These are phyloP conservation scores for Boletellus ananas DNA, from an alignment of 768 basidiomycete species.

Conservation along the genomic window DNA sequence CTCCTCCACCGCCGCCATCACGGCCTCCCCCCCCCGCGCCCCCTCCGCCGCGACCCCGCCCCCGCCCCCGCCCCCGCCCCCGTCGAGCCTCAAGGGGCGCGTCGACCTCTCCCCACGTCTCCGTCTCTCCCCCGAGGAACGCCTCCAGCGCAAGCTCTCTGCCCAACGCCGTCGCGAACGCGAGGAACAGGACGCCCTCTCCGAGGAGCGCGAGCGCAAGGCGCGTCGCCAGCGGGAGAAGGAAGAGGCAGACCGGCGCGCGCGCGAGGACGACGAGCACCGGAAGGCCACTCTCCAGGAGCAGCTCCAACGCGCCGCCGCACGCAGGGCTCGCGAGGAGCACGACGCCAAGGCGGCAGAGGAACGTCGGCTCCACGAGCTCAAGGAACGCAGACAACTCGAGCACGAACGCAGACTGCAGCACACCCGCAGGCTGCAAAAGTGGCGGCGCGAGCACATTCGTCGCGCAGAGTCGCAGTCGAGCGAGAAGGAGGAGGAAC, in stretches of 20 bases:
- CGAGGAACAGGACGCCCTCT: conserved; percentile 42
- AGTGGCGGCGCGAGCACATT: conserved; percentile 50
- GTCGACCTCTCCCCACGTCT: conserved; percentile 7
- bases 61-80: conserved; percentile 1
- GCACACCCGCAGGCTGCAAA: conserved; percentile 48
- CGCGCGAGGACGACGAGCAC: conserved; percentile 41
- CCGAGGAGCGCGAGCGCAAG: conserved; percentile 45
- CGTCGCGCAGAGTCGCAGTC: conserved; percentile 42
- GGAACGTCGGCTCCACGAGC: conserved; percentile 38
- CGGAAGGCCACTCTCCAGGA: conserved; percentile 45
- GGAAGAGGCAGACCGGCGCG: conserved; percentile 16
- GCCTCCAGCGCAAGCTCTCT: conserved; percentile 20
- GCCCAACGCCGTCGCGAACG: conserved; percentile 20
- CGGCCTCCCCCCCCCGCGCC: not conserved
- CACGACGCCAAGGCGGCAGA: conserved; percentile 43
- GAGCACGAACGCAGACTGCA: conserved; percentile 49
- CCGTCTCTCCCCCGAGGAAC: conserved; percentile 26
- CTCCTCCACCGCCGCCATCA: not conserved
- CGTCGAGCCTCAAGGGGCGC: not conserved
- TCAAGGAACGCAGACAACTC: conserved; percentile 44
- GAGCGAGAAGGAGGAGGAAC: conserved; percentile 41
- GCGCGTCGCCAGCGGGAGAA: conserved; percentile 22
- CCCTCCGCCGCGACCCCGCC: conserved; percentile 6
- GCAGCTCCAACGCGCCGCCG: conserved; percentile 33
- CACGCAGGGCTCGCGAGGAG: conserved; percentile 36